phyloP scores from a whole-genome alignment of 441 rosid species.

The Pelargonium fulgidum region DNA sequence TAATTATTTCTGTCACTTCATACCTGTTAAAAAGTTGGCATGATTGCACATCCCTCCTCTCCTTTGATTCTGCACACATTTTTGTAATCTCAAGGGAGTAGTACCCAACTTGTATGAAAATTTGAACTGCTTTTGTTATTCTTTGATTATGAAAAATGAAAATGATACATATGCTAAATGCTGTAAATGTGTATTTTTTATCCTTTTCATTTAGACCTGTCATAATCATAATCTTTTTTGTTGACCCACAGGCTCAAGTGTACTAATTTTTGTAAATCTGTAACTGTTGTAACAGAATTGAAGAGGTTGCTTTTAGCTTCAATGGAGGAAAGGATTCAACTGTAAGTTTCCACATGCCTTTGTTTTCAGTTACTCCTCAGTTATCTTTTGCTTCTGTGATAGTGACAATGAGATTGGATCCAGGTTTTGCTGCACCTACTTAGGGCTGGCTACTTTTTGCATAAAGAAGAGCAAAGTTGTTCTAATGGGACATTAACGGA shows the following conservation, averaged over 20 bases:
- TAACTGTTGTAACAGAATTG: conserved; percentile 46
- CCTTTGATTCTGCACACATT: no score
- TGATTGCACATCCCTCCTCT: no score
- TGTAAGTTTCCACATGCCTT: conserved; percentile 41
- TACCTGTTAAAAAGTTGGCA: no score
- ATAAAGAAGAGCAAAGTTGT: conserved; percentile 47
- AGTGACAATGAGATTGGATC: conserved; percentile 24
- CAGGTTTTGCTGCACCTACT: conserved; percentile 93
- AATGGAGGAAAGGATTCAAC: conserved; percentile 99
- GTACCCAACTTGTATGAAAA: no score
- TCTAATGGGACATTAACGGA: conserved; percentile 48
- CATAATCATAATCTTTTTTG: neutral
- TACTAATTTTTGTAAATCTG: conserved; percentile 15
- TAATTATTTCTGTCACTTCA: no score
- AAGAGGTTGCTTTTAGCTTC: conserved; percentile 97
- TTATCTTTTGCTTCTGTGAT: conserved; percentile 19
- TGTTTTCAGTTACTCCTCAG: conserved; percentile 9
- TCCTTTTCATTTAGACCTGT: neutral
- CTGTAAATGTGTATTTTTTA: neutral
- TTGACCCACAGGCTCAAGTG: neutral
- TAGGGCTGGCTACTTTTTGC: conserved; percentile 86
- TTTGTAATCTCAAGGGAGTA: no score
- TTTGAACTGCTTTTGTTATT: no score
- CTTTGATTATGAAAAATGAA: neutral
- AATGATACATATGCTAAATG: neutral